A percentile compares a stretch with the other conserved stretches of the same genome.
Conservation (phyloP, 768 basidiomycete species). For the Crucibulum laeve region DNA sequence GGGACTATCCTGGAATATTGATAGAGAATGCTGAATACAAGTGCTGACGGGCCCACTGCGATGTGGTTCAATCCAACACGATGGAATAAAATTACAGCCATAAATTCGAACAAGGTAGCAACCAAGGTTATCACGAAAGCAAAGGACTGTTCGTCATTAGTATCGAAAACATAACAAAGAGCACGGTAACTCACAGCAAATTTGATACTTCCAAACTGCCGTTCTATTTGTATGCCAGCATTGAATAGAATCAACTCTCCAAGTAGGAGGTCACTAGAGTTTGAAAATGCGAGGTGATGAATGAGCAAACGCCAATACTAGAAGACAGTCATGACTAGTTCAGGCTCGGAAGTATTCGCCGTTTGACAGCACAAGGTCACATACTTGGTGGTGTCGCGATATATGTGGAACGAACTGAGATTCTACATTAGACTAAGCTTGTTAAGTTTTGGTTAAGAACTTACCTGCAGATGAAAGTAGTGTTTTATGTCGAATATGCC, state of each 20-base stretch:
- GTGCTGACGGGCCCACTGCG: slow-evolving; percentile 68
- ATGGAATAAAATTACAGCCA: slow-evolving; percentile 60
- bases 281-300: slow-evolving; percentile 76
- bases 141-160: slow-evolving; percentile 56
- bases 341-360: slow-evolving; percentile 22
- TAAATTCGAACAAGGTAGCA: slow-evolving; percentile 65
- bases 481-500: slow-evolving; percentile 86
- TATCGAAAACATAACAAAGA: slow-evolving; percentile 2
- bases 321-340: slow-evolving; percentile 18
- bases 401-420: slow-evolving; percentile 79
- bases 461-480: slow-evolving; percentile 80
- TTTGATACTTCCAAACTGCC: slow-evolving; percentile 84
- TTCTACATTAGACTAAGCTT: not conserved
- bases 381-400: slow-evolving; percentile 85
- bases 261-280: slow-evolving; percentile 82
- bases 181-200: slow-evolving; percentile 60
- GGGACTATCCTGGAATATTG: slow-evolving; percentile 81
- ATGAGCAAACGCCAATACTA: slow-evolving; percentile 84
- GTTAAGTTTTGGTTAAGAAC: slow-evolving; percentile 6
- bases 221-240: slow-evolving; percentile 67
- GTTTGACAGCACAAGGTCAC: slow-evolving; percentile 8
- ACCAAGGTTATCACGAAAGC: slow-evolving; percentile 62
- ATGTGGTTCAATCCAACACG: slow-evolving; percentile 68
- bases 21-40: slow-evolving; percentile 79
- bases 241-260: slow-evolving; percentile 72